Conservation (phyloP, 1,284 basidiomycete genomes). For the Ceratobasidium theobromae region DNA sequence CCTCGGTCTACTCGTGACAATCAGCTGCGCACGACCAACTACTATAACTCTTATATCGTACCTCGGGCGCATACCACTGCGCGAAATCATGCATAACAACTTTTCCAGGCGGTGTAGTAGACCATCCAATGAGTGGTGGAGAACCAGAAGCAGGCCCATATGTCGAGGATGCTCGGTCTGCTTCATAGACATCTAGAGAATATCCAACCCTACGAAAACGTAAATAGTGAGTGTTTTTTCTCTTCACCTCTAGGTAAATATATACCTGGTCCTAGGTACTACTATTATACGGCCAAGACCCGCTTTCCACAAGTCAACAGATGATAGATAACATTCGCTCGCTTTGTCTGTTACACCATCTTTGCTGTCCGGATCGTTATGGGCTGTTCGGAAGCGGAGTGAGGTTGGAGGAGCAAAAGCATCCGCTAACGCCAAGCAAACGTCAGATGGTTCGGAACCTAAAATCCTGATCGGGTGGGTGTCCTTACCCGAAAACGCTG, state of each 20-base stretch:
- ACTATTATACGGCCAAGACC: constrained; percentile 44
- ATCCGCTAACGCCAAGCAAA: constrained; percentile 45
- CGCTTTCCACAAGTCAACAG: constrained; percentile 48
- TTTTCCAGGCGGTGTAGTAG: neutral
- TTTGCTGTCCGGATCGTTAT: constrained; percentile 35
- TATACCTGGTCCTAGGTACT: constrained; percentile 40
- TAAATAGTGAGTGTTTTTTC: too few relatives aligned
- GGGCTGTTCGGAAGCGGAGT: constrained; percentile 36
- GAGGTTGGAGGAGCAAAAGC: constrained; percentile 36
- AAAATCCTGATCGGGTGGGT: constrained; percentile 42
- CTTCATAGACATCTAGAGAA: constrained; percentile 11
- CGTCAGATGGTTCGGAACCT: constrained; percentile 42
- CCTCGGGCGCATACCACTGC: constrained; percentile 15
- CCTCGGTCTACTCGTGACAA: neutral
- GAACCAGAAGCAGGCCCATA: neutral
- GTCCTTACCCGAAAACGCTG: constrained; percentile 41
- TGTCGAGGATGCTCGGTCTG: constrained; percentile 16
- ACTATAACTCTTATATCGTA: neutral
- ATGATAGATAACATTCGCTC: constrained; percentile 44
- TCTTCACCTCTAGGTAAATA: too few relatives aligned
- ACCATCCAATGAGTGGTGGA: constrained; percentile 4
- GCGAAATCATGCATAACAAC: constrained; percentile 9
- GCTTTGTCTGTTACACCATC: constrained; percentile 41
- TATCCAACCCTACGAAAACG: constrained; percentile 10
- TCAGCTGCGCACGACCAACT: neutral